Evolutionary conservation across 1,284 basidiomycete species (phyloP).

Genomic region (Ustilago xerochloae): DNA sequence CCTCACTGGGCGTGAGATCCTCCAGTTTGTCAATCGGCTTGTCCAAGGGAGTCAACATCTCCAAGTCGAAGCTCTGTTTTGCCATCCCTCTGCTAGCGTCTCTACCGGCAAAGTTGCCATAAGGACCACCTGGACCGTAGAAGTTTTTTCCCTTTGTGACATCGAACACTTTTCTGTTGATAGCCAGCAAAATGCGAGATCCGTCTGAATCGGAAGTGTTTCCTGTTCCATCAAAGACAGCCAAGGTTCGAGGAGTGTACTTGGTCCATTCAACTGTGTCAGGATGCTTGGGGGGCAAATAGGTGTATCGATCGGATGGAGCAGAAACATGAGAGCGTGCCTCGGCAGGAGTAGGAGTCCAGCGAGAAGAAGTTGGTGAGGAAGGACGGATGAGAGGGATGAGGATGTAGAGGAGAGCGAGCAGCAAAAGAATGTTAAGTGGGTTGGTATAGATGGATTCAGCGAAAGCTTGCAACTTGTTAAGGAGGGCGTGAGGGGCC

Average conservation of each 20-base stretch:
- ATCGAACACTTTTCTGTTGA: constrained; percentile 88
- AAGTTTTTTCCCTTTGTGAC: constrained; percentile 87
- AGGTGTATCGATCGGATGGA: constrained; percentile 49
- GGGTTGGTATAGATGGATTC: constrained; percentile 57
- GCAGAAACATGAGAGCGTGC: constrained; percentile 40
- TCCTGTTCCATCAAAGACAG: constrained; percentile 61
- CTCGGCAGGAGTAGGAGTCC: constrained; percentile 39
- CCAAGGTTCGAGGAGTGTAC: constrained; percentile 65
- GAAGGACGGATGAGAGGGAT: constrained; percentile 51
- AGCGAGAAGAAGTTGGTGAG: constrained; percentile 33
- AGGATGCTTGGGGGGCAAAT: constrained; percentile 57
- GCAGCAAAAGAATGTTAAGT: constrained; percentile 52
- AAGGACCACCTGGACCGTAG: constrained; percentile 93
- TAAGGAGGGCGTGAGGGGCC: background rate
- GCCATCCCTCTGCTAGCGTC: constrained; percentile 96
- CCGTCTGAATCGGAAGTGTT: constrained; percentile 15
- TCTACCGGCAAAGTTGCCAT: constrained; percentile 93
- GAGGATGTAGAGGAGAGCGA: constrained; percentile 45
- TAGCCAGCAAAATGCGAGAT: constrained; percentile 81
- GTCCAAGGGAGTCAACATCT: constrained; percentile 88
- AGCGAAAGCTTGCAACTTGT: constrained; percentile 9
- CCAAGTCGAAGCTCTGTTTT: constrained; percentile 91
- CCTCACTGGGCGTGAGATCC: constrained; percentile 81
- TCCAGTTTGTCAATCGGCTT: constrained; percentile 84
- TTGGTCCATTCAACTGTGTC: constrained; percentile 54